Evolutionary conservation across 23 red algal genomes (phyloP).

Genomic region (Cyanidiococcus yangmingshanensis): DNA sequence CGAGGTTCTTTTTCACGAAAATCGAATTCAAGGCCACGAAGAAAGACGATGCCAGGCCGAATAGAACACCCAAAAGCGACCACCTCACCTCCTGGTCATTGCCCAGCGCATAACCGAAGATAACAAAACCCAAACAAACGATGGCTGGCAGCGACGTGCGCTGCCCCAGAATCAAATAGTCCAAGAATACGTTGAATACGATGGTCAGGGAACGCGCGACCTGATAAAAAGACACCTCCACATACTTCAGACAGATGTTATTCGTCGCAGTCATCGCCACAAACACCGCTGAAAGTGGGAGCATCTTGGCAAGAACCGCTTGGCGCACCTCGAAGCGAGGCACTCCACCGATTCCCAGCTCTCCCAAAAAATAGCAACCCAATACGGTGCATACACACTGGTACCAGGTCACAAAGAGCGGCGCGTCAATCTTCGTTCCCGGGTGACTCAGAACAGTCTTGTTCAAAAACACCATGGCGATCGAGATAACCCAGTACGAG

Average conservation of each 20-base stretch:
- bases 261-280: slow-evolving; percentile 87
- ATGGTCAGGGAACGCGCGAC: slow-evolving; percentile 91
- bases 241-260: slow-evolving; percentile 90
- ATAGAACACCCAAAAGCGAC: slow-evolving; percentile 75
- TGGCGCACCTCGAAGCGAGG: slow-evolving; percentile 62
- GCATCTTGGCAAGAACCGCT: slow-evolving; percentile 48
- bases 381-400: slow-evolving; percentile 73
- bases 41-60: slow-evolving; percentile 70
- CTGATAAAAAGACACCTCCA: slow-evolving; percentile 95
- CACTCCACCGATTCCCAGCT: slow-evolving; percentile 33
- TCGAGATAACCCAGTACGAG: slow-evolving; percentile 89
- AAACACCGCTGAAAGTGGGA: slow-evolving; percentile 73
- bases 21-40: slow-evolving; percentile 96
- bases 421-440: slow-evolving; percentile 50
- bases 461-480: slow-evolving; percentile 90
- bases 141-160: slow-evolving; percentile 66
- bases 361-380: slow-evolving; percentile 44
- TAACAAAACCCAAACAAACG: slow-evolving; percentile 59
- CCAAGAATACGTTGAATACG: slow-evolving; percentile 83
- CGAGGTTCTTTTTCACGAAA: slow-evolving; percentile 92
- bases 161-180: slow-evolving; percentile 74
- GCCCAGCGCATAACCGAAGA: slow-evolving; percentile 60
- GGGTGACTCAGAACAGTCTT: slow-evolving; percentile 61
- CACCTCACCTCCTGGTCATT: slow-evolving; percentile 84
- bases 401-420: slow-evolving; percentile 91